Base-by-base conservation (phyloP, 805 yeast species). In the Starmerella bombicola region DNA sequence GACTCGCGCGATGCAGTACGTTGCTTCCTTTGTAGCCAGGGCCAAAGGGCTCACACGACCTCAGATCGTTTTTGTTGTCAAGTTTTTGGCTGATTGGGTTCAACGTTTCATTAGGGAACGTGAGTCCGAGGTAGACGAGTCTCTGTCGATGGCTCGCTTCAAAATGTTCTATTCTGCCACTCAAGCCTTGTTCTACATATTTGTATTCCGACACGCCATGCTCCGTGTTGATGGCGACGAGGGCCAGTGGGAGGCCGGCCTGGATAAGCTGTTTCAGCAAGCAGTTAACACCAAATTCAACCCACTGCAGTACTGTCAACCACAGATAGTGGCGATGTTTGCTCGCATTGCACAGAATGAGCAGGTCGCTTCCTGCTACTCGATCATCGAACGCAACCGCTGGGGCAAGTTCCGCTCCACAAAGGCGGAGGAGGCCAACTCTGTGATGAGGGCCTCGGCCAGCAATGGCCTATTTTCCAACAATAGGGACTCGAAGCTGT, bases 231-330 rank as follows among this genome's bases (percentile, higher is more conserved):
- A 30, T 17, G 57, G 52, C 10, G 55, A 50, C 4, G 55, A 55
- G 35, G 37, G 42, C 29, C 10, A 19, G 15, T 43, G 59, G 55
- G 54, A 64, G 55, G 52, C 52, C 6, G 76, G 73, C 35, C 58
- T 91, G 33, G 95, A 86, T 54, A 80, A 77, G 62, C 79, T 91
- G 48, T 84, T 86, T 65, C 95, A 80, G 59, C 70, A 93, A 49
- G 72, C 81, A 54, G 75, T 88, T 25, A 71, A 85, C 28, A 78
- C 95, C 9, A 80, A 80, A 55, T 88, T 91, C 67, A 91, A 88
- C 58, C 97, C 97, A 3, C 69, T 88, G 53, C 83, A 84, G 57
- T 88, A 76, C 65, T 84, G 95, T 61, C 88, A 86, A 56, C 93
- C 82, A 54, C 83, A 93, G 13, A 96, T 88, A 35, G 95, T 86